Evolutionary conservation across 2,329 filamentous ascomycete genomes (phyloP).

Genomic region (Colletotrichum tamarilloi): DNA sequence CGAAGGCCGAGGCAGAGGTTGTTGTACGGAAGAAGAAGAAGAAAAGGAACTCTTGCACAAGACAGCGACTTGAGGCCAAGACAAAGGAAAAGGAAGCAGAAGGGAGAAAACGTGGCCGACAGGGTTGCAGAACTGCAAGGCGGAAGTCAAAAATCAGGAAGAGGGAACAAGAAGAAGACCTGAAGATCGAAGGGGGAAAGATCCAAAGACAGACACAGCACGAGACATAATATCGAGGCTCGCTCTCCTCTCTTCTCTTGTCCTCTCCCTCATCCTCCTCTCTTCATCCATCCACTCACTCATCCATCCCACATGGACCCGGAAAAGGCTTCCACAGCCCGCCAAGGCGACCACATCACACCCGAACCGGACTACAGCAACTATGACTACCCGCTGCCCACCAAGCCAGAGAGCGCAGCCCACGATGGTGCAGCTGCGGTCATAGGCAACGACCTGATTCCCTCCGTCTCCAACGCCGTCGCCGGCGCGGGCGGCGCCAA

Average conservation of each 20-base stretch:
- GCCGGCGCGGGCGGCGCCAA: slow-evolving; percentile 5
- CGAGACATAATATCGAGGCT: not conserved
- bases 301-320: slow-evolving; percentile 20
- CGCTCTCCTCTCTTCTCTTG: not conserved
- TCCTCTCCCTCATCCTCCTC: not conserved
- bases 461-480: slow-evolving; percentile 31
- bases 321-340: slow-evolving; percentile 22
- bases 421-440: slow-evolving; percentile 24
- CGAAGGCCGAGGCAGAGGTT: not conserved
- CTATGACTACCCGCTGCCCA: slow-evolving; percentile 29
- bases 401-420: slow-evolving; percentile 28
- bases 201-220: not conserved
- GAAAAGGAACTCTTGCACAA: not conserved
- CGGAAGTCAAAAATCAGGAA: not conserved
- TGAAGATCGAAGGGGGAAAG: not conserved
- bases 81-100: not conserved
- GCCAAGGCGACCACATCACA: not conserved
- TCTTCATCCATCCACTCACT: no score
- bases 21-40: not conserved
- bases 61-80: not conserved
- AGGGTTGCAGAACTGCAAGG: not conserved
- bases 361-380: slow-evolving; percentile 28
- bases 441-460: slow-evolving; percentile 32
- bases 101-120: not conserved
- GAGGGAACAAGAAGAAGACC: not conserved